Percentiles rank a stretch among this genome's conserved stretches.
phyloP scores from a whole-genome alignment of 306 rosid genomes.

The Carpinus fangiana region DNA sequence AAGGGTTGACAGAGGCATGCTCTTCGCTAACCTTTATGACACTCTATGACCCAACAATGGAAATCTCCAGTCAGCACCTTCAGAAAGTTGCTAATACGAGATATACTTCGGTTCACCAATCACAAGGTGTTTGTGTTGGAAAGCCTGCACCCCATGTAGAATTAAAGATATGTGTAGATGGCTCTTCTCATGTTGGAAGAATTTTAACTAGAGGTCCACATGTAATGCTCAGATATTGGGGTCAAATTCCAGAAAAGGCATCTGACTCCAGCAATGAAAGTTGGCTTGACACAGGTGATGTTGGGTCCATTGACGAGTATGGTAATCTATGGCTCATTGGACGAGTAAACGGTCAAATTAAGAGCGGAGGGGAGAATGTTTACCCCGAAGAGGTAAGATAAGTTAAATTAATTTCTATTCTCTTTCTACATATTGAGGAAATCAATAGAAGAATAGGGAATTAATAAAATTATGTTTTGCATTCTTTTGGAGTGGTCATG shows the following conservation, averaged over 20 bases:
- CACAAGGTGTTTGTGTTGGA: constrained; percentile 85
- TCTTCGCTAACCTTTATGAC: constrained; percentile 79
- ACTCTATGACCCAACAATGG: constrained; percentile 49
- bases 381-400: constrained; percentile 85
- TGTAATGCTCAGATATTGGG: constrained; percentile 81
- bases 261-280: constrained; percentile 32
- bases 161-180: constrained; percentile 51
- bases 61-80: constrained; percentile 26
- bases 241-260: constrained; percentile 41
- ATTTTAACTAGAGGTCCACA: constrained; percentile 97
- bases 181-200: constrained; percentile 50
- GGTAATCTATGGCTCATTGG: constrained; percentile 87
- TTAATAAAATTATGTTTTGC: background rate
- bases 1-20: constrained; percentile 93
- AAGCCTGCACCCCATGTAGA: constrained; percentile 95
- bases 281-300: constrained; percentile 94
- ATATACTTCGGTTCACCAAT: constrained; percentile 33
- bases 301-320: constrained; percentile 63
- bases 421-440: constrained; percentile 1
- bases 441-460: constrained; percentile 3
- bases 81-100: constrained; percentile 25
- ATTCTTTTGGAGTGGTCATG: constrained; percentile 3
- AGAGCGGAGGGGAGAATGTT: constrained; percentile 93
- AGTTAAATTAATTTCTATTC: constrained; percentile 10
- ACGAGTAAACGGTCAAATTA: constrained; percentile 68